Conservation (phyloP, 441 rosid species). For the Erodium moschatum region DNA sequence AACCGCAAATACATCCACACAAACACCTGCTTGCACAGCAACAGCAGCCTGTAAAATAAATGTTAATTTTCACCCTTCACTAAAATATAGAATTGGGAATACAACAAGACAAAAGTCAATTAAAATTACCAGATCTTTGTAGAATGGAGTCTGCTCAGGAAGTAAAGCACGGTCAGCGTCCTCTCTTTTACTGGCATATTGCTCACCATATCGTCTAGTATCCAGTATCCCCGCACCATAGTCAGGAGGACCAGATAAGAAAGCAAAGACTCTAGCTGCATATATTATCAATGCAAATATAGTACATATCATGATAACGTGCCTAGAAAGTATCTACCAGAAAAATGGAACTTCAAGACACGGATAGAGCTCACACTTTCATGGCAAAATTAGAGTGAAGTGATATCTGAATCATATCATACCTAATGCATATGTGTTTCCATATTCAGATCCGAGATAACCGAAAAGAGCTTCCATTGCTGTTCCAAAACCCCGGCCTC, state of each 20-base stretch:
- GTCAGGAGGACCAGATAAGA: slow-evolving; percentile 96
- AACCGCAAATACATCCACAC: slow-evolving; percentile 85
- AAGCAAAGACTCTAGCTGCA: slow-evolving; percentile 94
- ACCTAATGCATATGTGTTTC: slow-evolving; percentile 91
- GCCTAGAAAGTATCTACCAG: not conserved
- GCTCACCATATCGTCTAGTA: slow-evolving; percentile 95
- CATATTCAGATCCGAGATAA: slow-evolving; percentile 91
- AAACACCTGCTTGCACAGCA: slow-evolving; percentile 97
- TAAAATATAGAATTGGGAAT: slow-evolving; percentile 17
- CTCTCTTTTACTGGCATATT: slow-evolving; percentile 94
- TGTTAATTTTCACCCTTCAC: slow-evolving; percentile 31
- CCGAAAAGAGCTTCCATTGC: slow-evolving; percentile 91
- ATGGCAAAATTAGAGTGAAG: too few relatives aligned
- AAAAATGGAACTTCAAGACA: slow-evolving; percentile 21
- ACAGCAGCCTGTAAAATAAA: slow-evolving; percentile 72
- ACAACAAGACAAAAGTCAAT: slow-evolving; percentile 16
- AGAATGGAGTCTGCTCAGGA: slow-evolving; percentile 95
- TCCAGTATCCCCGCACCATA: slow-evolving; percentile 95
- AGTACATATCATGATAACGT: slow-evolving; percentile 6
- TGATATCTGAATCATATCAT: too few relatives aligned
- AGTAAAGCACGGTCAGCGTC: slow-evolving; percentile 97
- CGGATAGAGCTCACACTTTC: slow-evolving; percentile 12
- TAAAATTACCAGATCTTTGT: slow-evolving; percentile 71
- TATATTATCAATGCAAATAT: slow-evolving; percentile 23
- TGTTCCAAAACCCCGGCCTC: slow-evolving; percentile 92